Base-by-base conservation (phyloP, 768 basidiomycete species). In the Lactarius psammicola region DNA sequence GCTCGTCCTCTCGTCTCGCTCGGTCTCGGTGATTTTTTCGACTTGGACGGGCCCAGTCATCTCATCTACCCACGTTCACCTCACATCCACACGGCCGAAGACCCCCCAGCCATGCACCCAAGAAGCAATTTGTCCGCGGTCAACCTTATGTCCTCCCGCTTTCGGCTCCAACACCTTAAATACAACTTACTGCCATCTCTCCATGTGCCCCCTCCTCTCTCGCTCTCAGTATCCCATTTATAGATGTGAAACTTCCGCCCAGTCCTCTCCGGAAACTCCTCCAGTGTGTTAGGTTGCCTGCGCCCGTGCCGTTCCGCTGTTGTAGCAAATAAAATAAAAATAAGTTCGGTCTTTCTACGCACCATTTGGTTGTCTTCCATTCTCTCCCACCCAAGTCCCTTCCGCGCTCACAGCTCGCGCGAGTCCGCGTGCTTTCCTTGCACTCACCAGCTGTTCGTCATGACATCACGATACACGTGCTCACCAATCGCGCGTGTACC, bases 401-500 rank as follows among this genome's bases (percentile, higher is more conserved):
- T 40, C 31, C 53, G 40, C 40, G 23, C 33, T 28, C 26, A 64
- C 13, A 10, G 23, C 17, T 31, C 40, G 23, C 34, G 28, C 34
- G 44, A 17, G 59, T 10, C 38, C 31, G 55, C 55, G 15, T 59
- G 36, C n/a, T 28, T 63, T 31, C 44, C 30, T 44, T 28, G 46
- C 46, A 51, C 23, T 33, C 20, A 49, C 46, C 46, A 4, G 44
- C 46, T 6, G 9, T 4, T 20, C 34, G 28, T 26, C 62, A 33
- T 49, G 34, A 36, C 42, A 56, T 56, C 42, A 51, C n/a, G 46
- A 1, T 53, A 17, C 63, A 60, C 40, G 54, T 65, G 64, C 59
- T 36, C 40, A 30, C 55, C 18, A 26, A n/a, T 49, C 55, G 54
- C 44, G 6, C 40, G 53, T 10, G 28, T 17, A 55, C 26, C 53